Evolutionary conservation across 495 filamentous ascomycete genomes (phyloP).

Genomic region (Chaetomium fimeti): DNA sequence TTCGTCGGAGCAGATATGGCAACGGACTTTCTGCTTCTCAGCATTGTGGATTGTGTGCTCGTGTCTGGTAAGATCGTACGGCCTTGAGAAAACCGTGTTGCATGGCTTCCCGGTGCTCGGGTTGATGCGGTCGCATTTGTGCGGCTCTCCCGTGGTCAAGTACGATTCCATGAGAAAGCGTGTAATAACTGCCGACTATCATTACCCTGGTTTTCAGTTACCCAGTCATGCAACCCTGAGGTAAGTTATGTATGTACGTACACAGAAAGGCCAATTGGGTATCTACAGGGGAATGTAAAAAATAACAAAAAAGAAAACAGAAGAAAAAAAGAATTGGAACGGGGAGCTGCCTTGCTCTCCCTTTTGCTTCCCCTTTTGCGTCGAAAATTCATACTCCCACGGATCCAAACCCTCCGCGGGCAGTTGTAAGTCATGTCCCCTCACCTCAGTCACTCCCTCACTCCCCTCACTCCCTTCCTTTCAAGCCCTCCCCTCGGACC

Average conservation of each 20-base stretch:
- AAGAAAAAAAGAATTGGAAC: neutral
- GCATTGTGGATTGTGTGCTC: slow-evolving; percentile 98
- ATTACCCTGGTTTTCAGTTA: neutral
- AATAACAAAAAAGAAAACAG: slow-evolving; percentile 11
- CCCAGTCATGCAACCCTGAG: slow-evolving; percentile 10
- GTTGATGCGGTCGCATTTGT: slow-evolving; percentile 74
- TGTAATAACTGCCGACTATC: neutral
- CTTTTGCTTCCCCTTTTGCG: neutral
- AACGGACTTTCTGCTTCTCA: slow-evolving; percentile 92
- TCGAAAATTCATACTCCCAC: neutral
- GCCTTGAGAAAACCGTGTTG: slow-evolving; percentile 93
- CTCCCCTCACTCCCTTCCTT: too few relatives aligned
- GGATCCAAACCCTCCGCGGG: neutral
- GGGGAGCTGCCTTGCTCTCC: neutral
- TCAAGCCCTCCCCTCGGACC: slow-evolving; percentile 24
- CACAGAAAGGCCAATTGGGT: slow-evolving; percentile 19
- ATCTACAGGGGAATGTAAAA: slow-evolving; percentile 17
- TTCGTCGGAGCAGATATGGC: slow-evolving; percentile 91
- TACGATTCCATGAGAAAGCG: too few relatives aligned
- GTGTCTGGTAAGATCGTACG: slow-evolving; percentile 95
- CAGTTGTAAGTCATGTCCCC: neutral
- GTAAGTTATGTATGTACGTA: slow-evolving; percentile 6
- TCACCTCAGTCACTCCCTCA: too few relatives aligned
- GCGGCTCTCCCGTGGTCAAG: slow-evolving; percentile 16
- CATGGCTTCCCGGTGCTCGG: slow-evolving; percentile 95